phyloP scores from a whole-genome alignment of 805 yeast species.

The Candida silvatica region DNA sequence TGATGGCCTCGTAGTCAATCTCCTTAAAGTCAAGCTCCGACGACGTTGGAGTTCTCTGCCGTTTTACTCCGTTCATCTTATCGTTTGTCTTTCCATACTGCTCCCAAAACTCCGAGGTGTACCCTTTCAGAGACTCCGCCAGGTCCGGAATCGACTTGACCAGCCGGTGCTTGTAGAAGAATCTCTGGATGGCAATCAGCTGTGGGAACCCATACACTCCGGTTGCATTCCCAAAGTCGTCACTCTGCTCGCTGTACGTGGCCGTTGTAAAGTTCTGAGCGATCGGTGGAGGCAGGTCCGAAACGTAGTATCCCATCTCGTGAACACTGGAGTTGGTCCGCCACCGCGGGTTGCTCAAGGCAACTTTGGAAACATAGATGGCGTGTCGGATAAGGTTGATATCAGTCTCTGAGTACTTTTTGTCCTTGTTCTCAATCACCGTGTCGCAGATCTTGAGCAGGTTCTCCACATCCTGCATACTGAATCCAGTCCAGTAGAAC shows the following conservation, averaged over 20 bases:
- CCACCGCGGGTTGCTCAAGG: slow-evolving; percentile 49
- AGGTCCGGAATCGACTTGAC: slow-evolving; percentile 23
- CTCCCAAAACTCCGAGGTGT: slow-evolving; percentile 41
- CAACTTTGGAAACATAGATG: slow-evolving; percentile 35
- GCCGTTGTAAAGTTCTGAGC: slow-evolving; percentile 37
- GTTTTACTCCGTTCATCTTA: slow-evolving; percentile 3
- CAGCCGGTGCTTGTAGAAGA: slow-evolving; percentile 45
- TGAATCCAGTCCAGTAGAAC: slow-evolving; percentile 70
- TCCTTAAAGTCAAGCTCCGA: slow-evolving; percentile 21
- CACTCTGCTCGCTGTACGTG: slow-evolving; percentile 21
- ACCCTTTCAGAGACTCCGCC: slow-evolving; percentile 23
- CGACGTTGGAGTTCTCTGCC: slow-evolving; percentile 21
- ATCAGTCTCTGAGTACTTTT: slow-evolving; percentile 31
- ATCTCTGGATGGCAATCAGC: slow-evolving; percentile 39
- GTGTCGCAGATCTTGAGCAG: slow-evolving; percentile 39
- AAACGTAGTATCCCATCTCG: slow-evolving; percentile 54
- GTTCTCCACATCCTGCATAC: slow-evolving; percentile 46
- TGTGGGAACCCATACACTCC: slow-evolving; percentile 57
- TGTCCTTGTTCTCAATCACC: slow-evolving; percentile 29
- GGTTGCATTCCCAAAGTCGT: slow-evolving; percentile 43
- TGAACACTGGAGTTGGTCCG: slow-evolving; percentile 47
- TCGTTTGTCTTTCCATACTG: slow-evolving; percentile 35
- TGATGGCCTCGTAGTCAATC: slow-evolving; percentile 24
- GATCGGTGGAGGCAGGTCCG: slow-evolving; percentile 34
- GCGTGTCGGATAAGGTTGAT: slow-evolving; percentile 32